Conservation (phyloP, 345 rosid species). For the Trapa bicornis region DNA sequence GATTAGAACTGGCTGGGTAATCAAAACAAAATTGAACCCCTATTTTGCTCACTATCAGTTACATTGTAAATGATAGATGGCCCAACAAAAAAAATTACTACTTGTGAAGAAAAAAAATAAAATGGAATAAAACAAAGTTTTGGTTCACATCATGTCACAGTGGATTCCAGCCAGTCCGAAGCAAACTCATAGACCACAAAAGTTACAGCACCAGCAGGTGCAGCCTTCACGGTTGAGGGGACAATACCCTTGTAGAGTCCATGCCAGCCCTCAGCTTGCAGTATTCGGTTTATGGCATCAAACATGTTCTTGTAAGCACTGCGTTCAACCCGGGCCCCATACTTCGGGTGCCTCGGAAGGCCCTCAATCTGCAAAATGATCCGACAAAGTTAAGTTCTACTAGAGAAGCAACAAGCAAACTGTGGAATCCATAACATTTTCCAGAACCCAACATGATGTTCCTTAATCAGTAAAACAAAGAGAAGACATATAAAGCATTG, state of each 20-base stretch:
- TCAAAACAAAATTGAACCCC: background rate
- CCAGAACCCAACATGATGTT: background rate
- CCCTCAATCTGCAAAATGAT: constrained; percentile 60
- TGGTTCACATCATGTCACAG: constrained; percentile 24
- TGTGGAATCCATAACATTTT: background rate
- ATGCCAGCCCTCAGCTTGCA: constrained; percentile 59
- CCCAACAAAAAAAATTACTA: background rate
- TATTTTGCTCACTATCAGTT: background rate
- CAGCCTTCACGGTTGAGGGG: constrained; percentile 93
- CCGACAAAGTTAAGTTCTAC: background rate
- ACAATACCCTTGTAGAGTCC: constrained; percentile 92
- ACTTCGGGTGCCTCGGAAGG: constrained; percentile 68
- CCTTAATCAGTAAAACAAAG: background rate
- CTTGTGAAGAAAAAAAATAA: background rate
- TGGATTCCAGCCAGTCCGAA: constrained; percentile 81
- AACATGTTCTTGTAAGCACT: constrained; percentile 67
- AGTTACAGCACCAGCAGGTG: constrained; percentile 97
- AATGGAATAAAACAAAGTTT: no score
- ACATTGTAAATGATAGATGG: background rate
- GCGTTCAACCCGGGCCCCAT: constrained; percentile 73
- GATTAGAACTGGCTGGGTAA: background rate
- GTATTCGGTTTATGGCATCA: constrained; percentile 55
- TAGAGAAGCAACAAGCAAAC: background rate
- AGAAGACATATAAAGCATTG: background rate
- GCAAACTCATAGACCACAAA: constrained; percentile 69